Base-by-base conservation (phyloP, 2,329 filamentous ascomycete species). In the Epichloe coenophiala region DNA sequence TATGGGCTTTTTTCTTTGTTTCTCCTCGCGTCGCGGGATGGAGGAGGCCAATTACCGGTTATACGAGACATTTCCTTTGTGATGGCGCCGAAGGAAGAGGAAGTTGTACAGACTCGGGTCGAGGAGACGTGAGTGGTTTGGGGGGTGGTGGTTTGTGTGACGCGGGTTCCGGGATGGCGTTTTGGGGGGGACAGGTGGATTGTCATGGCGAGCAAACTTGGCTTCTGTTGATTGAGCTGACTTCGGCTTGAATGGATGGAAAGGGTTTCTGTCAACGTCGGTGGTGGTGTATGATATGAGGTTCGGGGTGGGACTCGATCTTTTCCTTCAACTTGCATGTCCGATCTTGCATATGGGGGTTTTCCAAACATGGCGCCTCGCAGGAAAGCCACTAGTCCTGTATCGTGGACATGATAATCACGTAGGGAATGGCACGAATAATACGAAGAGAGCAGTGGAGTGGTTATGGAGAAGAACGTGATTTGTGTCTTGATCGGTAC, bases 181-280 rank as follows among this genome's bases (percentile, higher is more conserved):
- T 19, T 19, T 19, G n/a, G 44, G 8, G 15, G n/a, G 15, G n/a
- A 5, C 27, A 27, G 2, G 27, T 27, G 27, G 9, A 4, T 2
- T 6, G 47, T 23, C 38, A 48, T 42, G 48, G 41, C 42, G 48
- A 45, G 48, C 41, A 49, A 51, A 55, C 41, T 49, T 37, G 11
- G 21, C 15, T 19, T 43, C 23, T 42, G 11, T 42, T 23, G 3
- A 6, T 42, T 21, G 27, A 31, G 27, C 27, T 11, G 27, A 4
- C 8, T 31, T 31, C 27, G 11, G 27, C 1, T 9, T 31, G 27
- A 8, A 31, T 31, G 27, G 27, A 31, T 11, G 8, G 27, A 31
- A 31, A 1, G 27, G 1, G 3, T 9, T 31, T 4, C 27, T 31
- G 8, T 31, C 27, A 4, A 31, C 8, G 8, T 31, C 27, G 3